These are phyloP conservation scores for Gastrolobium bilobum DNA, from an alignment of 306 rosid species.

Conservation along the genomic window DNA sequence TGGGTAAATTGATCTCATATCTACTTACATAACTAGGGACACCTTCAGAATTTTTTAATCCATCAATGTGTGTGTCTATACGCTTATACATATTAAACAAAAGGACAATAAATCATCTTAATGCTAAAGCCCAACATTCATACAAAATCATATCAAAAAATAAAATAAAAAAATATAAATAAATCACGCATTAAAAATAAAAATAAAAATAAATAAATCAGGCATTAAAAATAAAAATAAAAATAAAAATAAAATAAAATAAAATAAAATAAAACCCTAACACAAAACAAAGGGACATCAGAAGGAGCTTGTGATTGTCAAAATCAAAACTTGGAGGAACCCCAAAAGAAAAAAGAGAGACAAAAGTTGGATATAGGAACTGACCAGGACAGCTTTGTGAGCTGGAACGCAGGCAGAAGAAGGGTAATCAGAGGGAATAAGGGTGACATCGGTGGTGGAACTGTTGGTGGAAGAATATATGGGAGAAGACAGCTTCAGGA, in stretches of 20 bases:
- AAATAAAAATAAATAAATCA: neutral
- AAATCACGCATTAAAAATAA: neutral
- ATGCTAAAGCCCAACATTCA: neutral
- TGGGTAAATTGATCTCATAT: slow-evolving; percentile 1
- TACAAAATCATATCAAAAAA: no score
- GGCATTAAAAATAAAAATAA: neutral
- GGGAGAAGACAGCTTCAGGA: slow-evolving; percentile 59
- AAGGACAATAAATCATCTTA: neutral
- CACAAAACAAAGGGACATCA: no score
- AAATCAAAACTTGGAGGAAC: neutral
- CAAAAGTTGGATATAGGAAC: slow-evolving; percentile 10
- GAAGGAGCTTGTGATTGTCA: neutral
- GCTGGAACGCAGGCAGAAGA: slow-evolving; percentile 62
- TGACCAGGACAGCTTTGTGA: slow-evolving; percentile 84
- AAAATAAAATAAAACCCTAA: neutral
- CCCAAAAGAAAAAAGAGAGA: neutral
- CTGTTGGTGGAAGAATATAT: slow-evolving; percentile 54
- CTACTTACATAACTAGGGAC: neutral
- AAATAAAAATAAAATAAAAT: no score
- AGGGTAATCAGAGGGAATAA: slow-evolving; percentile 59
- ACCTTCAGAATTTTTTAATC: neutral
- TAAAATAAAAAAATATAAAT: no score
- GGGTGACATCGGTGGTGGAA: slow-evolving; percentile 64
- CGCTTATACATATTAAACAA: neutral
- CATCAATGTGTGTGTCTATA: no score